Base-by-base conservation (phyloP, 352 stramenopile genomes). In the Saprolegnia diclina region DNA sequence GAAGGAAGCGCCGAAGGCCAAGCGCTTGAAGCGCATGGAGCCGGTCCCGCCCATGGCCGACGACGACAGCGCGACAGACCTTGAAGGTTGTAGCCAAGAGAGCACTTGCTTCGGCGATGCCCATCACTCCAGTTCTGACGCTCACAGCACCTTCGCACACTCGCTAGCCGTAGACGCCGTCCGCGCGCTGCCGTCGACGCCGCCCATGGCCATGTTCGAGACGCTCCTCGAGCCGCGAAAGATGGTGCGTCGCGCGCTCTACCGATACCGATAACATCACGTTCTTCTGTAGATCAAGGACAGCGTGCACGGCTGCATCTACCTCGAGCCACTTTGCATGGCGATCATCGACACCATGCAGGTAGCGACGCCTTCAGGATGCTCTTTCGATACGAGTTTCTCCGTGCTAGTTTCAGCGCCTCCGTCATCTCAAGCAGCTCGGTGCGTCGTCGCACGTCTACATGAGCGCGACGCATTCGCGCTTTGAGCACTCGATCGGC, bases 371-470 rank as follows among this genome's bases (percentile, higher is more conserved):
- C 16, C 46, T 5, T 24, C 24, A 18, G 29, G 29, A 26, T 32
- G 5, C 19, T 24, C 42, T 14, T 21, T 42, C 3, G 4, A 5
- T 16, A 65, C n/a, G n/a, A n/a, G 11, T 26, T 48, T 62, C 0
- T 32, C 29, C 22, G 6, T 63, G 70, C 0, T 65, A 97, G 84
- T 97, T 97, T 65, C 94, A 99, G 63, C 81, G 97, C 3, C 82
- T 99, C 6, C 84, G 94, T n/a, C 81, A 90, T 29, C 77, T 99
- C 42, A 92, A 97, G 42, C 97, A 99, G 76, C 82, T 99, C 29
- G 96, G 96, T 3, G 87, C 86, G 19, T 81, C 89, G 14, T 77
- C 91, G 35, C 91, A 83, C 40, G 91, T 98, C 4, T 99, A 93
- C 64, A 89, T 91, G 54, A 82, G 82, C 32, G 85, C 81, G 45